Evolutionary conservation across 225 moss, liverwort and hornwort genomes (phyloP).

Genomic region (Neckera pumila): DNA sequence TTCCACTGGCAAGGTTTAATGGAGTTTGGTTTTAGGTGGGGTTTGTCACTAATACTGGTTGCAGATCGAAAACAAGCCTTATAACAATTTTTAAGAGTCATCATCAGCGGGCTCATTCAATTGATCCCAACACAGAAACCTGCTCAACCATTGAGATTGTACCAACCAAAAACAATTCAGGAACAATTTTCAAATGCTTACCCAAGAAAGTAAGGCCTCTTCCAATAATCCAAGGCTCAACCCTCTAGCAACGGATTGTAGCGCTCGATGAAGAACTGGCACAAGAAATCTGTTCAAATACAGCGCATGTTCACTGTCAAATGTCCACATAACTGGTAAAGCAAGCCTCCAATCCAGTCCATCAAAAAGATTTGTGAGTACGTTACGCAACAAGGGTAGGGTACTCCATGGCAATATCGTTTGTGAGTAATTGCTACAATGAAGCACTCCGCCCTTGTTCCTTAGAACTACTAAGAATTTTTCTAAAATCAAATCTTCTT

Average conservation of each 20-base stretch:
- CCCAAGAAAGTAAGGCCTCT: background rate
- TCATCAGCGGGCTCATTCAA: background rate
- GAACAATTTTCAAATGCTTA: background rate
- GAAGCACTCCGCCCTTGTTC: background rate
- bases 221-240: background rate
- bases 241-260: background rate
- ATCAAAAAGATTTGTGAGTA: background rate
- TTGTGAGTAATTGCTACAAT: background rate
- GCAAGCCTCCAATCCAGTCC: background rate
- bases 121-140: background rate
- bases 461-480: background rate
- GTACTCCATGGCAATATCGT: background rate
- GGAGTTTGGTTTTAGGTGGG: background rate
- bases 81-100: background rate
- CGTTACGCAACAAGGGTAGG: background rate
- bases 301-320: background rate
- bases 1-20: background rate
- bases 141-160: background rate
- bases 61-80: background rate
- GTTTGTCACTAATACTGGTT: background rate
- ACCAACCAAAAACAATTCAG: background rate
- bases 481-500: background rate
- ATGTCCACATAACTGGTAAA: background rate
- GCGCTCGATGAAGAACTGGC: background rate
- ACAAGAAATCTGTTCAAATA: background rate